Percentiles rank a stretch among this genome's conserved stretches.
phyloP scores from a whole-genome alignment of 2,329 filamentous ascomycete genomes.

The Paracoccidioides brasiliensis region DNA sequence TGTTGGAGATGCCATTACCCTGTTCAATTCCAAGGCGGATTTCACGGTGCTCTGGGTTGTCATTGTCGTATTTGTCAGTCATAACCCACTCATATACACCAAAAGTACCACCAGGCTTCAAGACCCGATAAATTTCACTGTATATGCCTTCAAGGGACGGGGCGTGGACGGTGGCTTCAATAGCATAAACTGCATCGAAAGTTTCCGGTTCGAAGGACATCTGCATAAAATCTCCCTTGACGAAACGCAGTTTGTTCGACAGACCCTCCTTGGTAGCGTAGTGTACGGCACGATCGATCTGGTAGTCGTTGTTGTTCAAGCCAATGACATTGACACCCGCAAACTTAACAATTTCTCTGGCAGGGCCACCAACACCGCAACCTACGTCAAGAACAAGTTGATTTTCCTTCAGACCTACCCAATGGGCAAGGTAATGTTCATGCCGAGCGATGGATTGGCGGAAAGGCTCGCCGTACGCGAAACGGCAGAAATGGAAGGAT shows the following conservation, averaged over 20 bases:
- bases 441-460: constrained; percentile 86
- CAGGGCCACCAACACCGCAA: constrained; percentile 91
- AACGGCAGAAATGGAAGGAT: constrained; percentile 96
- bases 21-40: constrained; percentile 92
- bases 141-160: constrained; percentile 86
- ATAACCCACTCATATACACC: constrained; percentile 99
- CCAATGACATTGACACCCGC: constrained; percentile 78
- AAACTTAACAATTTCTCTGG: constrained; percentile 93
- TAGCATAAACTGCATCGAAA: constrained; percentile 93
- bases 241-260: constrained; percentile 64
- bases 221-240: constrained; percentile 99
- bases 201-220: constrained; percentile 86
- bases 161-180: constrained; percentile 93
- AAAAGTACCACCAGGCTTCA: constrained; percentile 92
- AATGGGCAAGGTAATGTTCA: constrained; percentile 91
- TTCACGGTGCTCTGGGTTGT: constrained; percentile 71
- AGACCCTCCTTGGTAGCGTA: constrained; percentile 76
- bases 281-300: constrained; percentile 81
- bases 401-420: constrained; percentile 70
- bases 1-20: constrained; percentile 93
- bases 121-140: constrained; percentile 81
- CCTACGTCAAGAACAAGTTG: constrained; percentile 93
- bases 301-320: constrained; percentile 98
- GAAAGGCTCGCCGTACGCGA: constrained; percentile 75
- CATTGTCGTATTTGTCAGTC: constrained; percentile 88